phyloP scores from a whole-genome alignment of 768 basidiomycete species.

The Amanita molliuscula region DNA sequence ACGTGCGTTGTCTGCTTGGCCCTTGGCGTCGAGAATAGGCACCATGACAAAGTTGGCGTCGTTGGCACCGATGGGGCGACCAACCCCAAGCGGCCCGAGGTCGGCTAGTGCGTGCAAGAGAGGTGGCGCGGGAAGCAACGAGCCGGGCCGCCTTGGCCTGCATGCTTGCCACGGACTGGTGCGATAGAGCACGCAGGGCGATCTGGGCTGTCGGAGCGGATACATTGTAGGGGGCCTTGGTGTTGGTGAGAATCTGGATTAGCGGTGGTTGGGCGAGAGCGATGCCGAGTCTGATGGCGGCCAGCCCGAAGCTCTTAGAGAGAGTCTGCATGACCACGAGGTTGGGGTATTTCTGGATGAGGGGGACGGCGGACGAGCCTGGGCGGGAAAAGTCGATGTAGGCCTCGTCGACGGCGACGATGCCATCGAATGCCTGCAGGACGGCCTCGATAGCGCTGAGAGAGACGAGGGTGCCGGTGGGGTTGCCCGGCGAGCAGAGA shows the following conservation, averaged over 20 bases:
- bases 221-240: slow-evolving; percentile 97
- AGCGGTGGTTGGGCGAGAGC: slow-evolving; percentile 85
- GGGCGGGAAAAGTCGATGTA: slow-evolving; percentile 87
- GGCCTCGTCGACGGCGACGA: slow-evolving; percentile 93
- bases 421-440: slow-evolving; percentile 83
- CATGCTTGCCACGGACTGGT: slow-evolving; percentile 53
- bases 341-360: slow-evolving; percentile 79
- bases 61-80: slow-evolving; percentile 64
- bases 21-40: slow-evolving; percentile 49
- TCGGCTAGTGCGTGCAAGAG: slow-evolving; percentile 41
- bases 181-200: slow-evolving; percentile 69
- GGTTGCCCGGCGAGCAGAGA: slow-evolving; percentile 96
- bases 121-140: slow-evolving; percentile 37
- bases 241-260: slow-evolving; percentile 85
- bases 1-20: slow-evolving; percentile 46
- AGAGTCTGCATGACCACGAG: slow-evolving; percentile 93
- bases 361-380: slow-evolving; percentile 49
- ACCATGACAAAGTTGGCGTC: slow-evolving; percentile 88
- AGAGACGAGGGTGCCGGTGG: slow-evolving; percentile 81
- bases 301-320: slow-evolving; percentile 93
- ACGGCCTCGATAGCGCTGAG: slow-evolving; percentile 57
- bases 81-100: slow-evolving; percentile 45
- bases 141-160: slow-evolving; percentile 51
- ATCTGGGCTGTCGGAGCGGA: slow-evolving; percentile 82
- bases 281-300: slow-evolving; percentile 91